Evolutionary conservation across 148 eudicot species (phyloP).

Genomic region (Heliamphora exappendiculata): DNA sequence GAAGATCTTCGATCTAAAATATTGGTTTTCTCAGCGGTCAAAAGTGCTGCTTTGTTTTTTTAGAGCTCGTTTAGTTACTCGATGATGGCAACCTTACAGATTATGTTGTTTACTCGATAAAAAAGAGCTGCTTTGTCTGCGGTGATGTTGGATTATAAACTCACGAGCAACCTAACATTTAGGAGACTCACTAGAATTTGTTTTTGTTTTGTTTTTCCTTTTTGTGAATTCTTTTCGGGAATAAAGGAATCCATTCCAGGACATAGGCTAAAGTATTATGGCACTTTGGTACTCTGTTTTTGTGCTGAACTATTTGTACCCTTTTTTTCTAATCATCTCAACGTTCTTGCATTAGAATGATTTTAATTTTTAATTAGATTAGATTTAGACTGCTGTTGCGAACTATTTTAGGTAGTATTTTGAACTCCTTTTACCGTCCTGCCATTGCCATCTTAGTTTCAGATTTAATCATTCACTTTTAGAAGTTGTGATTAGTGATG

Average conservation of each 20-base stretch:
- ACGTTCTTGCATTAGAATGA: not conserved
- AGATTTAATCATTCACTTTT: not conserved
- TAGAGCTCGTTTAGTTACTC: too few relatives aligned
- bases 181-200: not conserved
- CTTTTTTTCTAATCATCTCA: not conserved
- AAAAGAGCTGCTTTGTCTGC: not conserved
- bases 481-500: not conserved
- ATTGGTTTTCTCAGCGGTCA: not conserved
- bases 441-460: not conserved
- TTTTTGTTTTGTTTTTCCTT: not conserved
- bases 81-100: too few relatives aligned
- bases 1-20: not conserved
- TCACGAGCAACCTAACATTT: not conserved
- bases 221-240: too few relatives aligned
- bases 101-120: not conserved
- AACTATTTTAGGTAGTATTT: not conserved
- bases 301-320: not conserved
- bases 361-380: not conserved
- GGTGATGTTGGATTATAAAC: conserved; percentile 2
- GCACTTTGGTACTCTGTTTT: not conserved
- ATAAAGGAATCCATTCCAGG: not conserved
- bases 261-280: not conserved
- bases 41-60: not conserved
- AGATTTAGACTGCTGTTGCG: not conserved
- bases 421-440: not conserved